Evolutionary conservation across 192 early-diverging fungal genomes (phyloP).

Genomic region (Backusella macrospora): DNA sequence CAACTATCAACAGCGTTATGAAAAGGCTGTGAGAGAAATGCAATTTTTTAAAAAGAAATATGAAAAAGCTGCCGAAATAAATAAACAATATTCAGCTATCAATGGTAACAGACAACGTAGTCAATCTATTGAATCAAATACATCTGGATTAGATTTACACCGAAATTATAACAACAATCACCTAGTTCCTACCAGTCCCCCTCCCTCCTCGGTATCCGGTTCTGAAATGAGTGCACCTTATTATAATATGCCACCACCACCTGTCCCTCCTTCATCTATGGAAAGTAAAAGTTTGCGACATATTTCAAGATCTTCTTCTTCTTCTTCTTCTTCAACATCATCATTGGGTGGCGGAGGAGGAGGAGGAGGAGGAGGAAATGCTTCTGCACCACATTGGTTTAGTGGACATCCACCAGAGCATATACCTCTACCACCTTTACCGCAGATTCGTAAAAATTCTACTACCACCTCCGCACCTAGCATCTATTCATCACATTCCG

Average conservation of each 20-base stretch:
- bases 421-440: slow-evolving; percentile 19
- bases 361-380: background rate
- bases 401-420: slow-evolving; percentile 10
- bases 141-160: background rate
- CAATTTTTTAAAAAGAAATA: slow-evolving; percentile 38
- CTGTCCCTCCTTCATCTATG: background rate
- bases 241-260: background rate
- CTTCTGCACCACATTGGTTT: slow-evolving; percentile 1
- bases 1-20: slow-evolving; percentile 27
- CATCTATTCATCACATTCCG: slow-evolving; percentile 6
- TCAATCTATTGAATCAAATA: slow-evolving; percentile 18
- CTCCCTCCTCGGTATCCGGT: slow-evolving; percentile 19
- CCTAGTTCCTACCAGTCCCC: slow-evolving; percentile 18
- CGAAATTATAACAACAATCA: background rate
- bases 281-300: background rate
- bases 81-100: background rate
- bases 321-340: background rate
- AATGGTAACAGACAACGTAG: slow-evolving; percentile 2
- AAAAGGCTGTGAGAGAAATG: slow-evolving; percentile 40
- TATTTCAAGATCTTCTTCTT: slow-evolving; percentile 17
- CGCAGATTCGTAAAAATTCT: slow-evolving; percentile 9
- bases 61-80: slow-evolving; percentile 19
- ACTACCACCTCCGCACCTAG: background rate
- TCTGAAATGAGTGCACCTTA: slow-evolving; percentile 4
- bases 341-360: no score